Base-by-base conservation (phyloP, 176 grass and related monocot species). In the Juncus effusus region DNA sequence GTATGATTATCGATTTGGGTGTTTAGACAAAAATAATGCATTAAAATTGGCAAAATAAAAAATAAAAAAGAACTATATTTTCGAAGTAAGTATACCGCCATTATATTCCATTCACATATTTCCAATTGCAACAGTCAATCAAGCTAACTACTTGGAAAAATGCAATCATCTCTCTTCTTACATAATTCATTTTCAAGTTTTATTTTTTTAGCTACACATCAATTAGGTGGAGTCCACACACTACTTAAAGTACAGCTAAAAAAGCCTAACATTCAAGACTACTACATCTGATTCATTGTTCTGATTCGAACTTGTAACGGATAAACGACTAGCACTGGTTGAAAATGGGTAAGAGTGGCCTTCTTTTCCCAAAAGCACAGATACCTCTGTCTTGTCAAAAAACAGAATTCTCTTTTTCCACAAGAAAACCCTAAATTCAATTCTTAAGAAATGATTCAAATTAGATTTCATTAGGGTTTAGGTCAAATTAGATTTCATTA, bases 121-220 rank as follows among this genome's bases (percentile, higher is more conserved):
- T 40, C 19, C n/a, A 56, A 41, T 7, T 40, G 12, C 40, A 55
- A 37, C 3, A 54, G 51, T 13, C 6, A 16, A 40, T 56, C 36
- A 70, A 70, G 65, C 56, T 54, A 49, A 70, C 3, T 15, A 70
- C 56, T 70, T 54, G 66, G 66, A 49, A 70, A 70, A 28, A 28
- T 28, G 19, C 19, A 28, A 28, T 28, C 19, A 28, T 28, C 0
- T 28, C 19, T 28, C 19, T 28, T 28, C 19, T 28, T 28, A 28
- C 19, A 28, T 28, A 28, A 28, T 28, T 28, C 19, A 28, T 28
- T 28, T 28, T 28, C 19, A 28, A 28, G 19, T 28, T 28, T 28
- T 1, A 28, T 28, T 28, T 28, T 28, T 28, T 28, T 28, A 28
- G 19, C 19, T 41, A 14, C 53, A 54, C 41, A 70, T 36, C 49